Percentiles rank a stretch among this genome's conserved stretches.
Conservation (phyloP, 2,329 filamentous ascomycete species). For the Claviceps spartinae region DNA sequence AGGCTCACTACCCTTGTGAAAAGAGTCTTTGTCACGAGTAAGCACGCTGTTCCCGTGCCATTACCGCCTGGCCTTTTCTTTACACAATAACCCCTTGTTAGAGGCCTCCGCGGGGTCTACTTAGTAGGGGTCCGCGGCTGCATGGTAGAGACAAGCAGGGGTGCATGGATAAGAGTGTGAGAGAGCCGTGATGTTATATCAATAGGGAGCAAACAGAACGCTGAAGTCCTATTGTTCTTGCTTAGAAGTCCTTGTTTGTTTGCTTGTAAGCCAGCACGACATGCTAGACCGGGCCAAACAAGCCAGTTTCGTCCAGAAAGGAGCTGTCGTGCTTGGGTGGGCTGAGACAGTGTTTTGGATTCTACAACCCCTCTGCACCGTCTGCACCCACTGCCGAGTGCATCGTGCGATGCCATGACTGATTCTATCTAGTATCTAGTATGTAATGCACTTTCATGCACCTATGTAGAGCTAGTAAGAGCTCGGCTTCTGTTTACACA, state of each 20-base stretch:
- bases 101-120: not conserved
- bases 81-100: not conserved
- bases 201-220: not conserved
- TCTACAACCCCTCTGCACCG: not conserved
- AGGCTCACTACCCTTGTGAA: not conserved
- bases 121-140: not conserved
- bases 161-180: not conserved
- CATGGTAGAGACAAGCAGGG: not conserved
- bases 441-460: no score
- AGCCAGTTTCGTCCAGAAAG: conserved; percentile 4
- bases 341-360: conserved; percentile 3
- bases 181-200: not conserved
- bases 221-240: not conserved
- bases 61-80: not conserved
- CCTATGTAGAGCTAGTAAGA: no score
- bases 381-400: not conserved
- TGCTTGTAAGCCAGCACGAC: not conserved
- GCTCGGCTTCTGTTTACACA: no score
- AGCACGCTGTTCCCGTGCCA: not conserved
- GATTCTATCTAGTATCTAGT: not conserved
- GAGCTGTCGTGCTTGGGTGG: not conserved
- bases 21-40: not conserved
- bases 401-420: not conserved
- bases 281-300: conserved; percentile 2
- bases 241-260: not conserved